Percentiles rank a stretch among this genome's conserved stretches.
Evolutionary conservation across 2,329 filamentous ascomycete species (phyloP).

Genomic region (Ceratocystis harringtonii): DNA sequence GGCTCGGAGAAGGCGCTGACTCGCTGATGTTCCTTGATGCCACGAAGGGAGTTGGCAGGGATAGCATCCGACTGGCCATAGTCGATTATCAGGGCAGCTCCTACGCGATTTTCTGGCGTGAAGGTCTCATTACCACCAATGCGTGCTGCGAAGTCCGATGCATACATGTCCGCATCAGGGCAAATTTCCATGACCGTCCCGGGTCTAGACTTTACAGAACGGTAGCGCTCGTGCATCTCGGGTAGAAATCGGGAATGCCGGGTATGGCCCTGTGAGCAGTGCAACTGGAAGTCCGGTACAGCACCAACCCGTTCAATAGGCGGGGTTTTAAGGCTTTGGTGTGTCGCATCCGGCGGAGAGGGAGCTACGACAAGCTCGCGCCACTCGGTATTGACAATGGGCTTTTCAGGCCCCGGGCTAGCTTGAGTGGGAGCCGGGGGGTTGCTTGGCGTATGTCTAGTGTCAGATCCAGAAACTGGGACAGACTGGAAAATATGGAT

Average conservation of each 20-base stretch:
- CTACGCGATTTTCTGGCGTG: conserved; percentile 24
- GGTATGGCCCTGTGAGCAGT: conserved; percentile 57
- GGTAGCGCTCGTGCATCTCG: conserved; percentile 65
- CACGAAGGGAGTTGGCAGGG: conserved; percentile 77
- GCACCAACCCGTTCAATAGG: conserved; percentile 35
- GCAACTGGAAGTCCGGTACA: conserved; percentile 75
- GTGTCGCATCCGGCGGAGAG: conserved; percentile 40
- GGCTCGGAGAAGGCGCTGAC: conserved; percentile 69
- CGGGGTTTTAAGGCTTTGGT: conserved; percentile 39
- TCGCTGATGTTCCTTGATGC: conserved; percentile 61
- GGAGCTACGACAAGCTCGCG: conserved; percentile 67
- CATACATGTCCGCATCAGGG: conserved; percentile 70
- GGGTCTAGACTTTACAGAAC: conserved; percentile 48
- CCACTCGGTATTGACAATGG: conserved; percentile 40
- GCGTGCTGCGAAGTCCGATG: conserved; percentile 63
- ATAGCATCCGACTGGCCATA: conserved; percentile 62
- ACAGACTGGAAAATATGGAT: conserved; percentile 89
- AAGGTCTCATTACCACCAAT: conserved; percentile 52
- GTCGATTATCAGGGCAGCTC: conserved; percentile 88
- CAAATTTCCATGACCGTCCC: conserved; percentile 75
- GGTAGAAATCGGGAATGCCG: conserved; percentile 77
- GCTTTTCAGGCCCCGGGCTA: conserved; percentile 26
- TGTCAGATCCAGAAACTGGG: conserved; percentile 29
- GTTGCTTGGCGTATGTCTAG: conserved; percentile 23
- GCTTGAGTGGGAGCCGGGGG: conserved; percentile 21